Conservation (phyloP, 495 filamentous ascomycete species). For the Chaetomidium leptoderma region DNA sequence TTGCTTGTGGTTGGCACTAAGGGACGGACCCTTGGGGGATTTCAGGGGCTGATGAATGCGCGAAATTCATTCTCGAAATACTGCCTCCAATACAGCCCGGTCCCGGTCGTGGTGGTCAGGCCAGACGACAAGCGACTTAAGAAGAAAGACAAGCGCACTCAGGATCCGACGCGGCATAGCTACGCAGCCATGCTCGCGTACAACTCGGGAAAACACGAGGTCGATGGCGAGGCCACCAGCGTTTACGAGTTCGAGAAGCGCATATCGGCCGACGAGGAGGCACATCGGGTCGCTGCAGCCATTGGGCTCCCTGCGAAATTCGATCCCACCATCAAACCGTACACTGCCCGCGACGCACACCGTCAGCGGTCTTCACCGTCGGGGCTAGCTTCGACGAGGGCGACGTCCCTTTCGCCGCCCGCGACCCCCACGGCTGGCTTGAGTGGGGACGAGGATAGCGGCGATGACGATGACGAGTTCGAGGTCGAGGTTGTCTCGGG, state of each 20-base stretch:
- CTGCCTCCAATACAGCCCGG: conserved; percentile 90
- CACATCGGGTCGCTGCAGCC: conserved; percentile 65
- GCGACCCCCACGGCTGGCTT: conserved; percentile 28
- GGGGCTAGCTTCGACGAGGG: conserved; percentile 24
- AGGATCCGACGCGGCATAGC: conserved; percentile 70
- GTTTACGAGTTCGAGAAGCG: conserved; percentile 46
- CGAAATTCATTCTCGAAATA: conserved; percentile 91
- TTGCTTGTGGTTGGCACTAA: conserved; percentile 94
- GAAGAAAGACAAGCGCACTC: conserved; percentile 82
- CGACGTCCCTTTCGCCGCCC: conserved; percentile 20
- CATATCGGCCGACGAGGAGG: conserved; percentile 57
- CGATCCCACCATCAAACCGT: conserved; percentile 50
- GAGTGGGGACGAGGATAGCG: conserved; percentile 46
- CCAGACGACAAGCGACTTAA: conserved; percentile 85
- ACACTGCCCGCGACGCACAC: conserved; percentile 18
- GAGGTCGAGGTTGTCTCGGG: conserved; percentile 47
- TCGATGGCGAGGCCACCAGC: conserved; percentile 44
- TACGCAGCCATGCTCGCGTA: conserved; percentile 77
- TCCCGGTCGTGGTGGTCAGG: conserved; percentile 94
- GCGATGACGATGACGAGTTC: conserved; percentile 45
- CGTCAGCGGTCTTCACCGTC: conserved; percentile 33
- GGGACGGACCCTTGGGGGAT: conserved; percentile 78
- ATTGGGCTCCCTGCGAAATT: conserved; percentile 60
- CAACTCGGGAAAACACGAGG: conserved; percentile 55
- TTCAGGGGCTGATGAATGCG: conserved; percentile 79